A percentile compares a stretch with the other conserved stretches of the same genome.
Evolutionary conservation across 2,329 filamentous ascomycete species (phyloP).

Genomic region (Fusarium algeriense): DNA sequence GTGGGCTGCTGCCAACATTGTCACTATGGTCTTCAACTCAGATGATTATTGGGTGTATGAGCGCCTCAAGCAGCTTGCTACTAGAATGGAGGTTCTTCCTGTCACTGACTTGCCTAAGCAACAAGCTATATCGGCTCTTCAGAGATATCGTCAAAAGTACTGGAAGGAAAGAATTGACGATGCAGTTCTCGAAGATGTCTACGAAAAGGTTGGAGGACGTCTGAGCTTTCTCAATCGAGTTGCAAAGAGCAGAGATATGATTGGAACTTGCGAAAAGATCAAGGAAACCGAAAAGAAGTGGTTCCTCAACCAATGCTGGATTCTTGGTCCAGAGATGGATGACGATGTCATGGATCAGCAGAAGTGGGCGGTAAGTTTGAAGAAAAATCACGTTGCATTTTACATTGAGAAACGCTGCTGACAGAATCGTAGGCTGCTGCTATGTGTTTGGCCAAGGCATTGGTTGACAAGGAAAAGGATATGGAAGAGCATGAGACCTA

Average conservation of each 20-base stretch:
- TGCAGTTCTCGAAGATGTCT: constrained; percentile 78
- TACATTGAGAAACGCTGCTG: constrained; percentile 6
- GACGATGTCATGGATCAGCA: constrained; percentile 99
- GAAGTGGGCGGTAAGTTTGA: constrained; percentile 83
- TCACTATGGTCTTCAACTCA: constrained; percentile 93
- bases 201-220: constrained; percentile 87
- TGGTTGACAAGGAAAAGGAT: constrained; percentile 83
- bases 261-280: constrained; percentile 80
- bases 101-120: constrained; percentile 85
- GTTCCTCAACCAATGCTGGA: constrained; percentile 82
- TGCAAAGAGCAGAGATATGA: constrained; percentile 86
- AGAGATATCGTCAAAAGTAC: constrained; percentile 84
- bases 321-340: constrained; percentile 81
- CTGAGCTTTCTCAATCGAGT: constrained; percentile 90
- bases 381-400: neutral
- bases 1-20: constrained; percentile 92
- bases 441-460: constrained; percentile 90
- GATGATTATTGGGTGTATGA: constrained; percentile 99
- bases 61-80: constrained; percentile 89
- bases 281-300: constrained; percentile 78
- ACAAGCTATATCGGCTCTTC: constrained; percentile 81
- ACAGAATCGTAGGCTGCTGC: constrained; percentile 75
- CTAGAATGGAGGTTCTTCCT: constrained; percentile 92
- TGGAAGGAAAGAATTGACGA: constrained; percentile 70
- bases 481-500: constrained; percentile 70